Percentiles rank a stretch among this genome's conserved stretches.
Conservation (phyloP, 2,329 filamentous ascomycete species). For the Ilyonectria robusta region DNA sequence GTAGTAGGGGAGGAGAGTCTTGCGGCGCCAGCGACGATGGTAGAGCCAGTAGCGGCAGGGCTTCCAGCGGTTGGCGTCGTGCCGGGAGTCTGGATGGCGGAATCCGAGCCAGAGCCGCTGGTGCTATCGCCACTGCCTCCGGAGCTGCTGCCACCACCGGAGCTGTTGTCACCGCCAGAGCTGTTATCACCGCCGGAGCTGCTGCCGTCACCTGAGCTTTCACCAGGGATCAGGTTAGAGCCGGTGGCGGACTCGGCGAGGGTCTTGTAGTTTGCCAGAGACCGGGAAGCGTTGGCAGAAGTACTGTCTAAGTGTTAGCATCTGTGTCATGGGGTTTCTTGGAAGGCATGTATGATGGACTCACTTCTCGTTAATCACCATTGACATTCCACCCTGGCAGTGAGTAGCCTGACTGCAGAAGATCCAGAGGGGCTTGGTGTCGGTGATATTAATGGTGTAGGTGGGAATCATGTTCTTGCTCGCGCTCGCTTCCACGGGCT, state of each 20-base stretch:
- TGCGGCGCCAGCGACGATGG: conserved; percentile 43
- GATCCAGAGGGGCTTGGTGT: conserved; percentile 81
- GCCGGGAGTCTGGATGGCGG: conserved; percentile 34
- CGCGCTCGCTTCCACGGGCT: conserved; percentile 70
- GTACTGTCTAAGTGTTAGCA: conserved; percentile 53
- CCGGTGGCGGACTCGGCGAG: conserved; percentile 52
- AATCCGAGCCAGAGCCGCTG: conserved; percentile 2
- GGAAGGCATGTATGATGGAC: conserved; percentile 45
- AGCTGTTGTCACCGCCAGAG: conserved; percentile 30
- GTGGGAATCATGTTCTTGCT: conserved; percentile 70
- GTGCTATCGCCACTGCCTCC: conserved; percentile 22
- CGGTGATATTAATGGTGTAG: conserved; percentile 79
- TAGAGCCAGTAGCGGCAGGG: conserved; percentile 34
- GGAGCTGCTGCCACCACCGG: conserved; percentile 25
- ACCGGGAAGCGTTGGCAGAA: conserved; percentile 65
- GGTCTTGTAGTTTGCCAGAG: conserved; percentile 64
- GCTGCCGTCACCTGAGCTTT: conserved; percentile 30
- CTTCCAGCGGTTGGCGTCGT: conserved; percentile 42
- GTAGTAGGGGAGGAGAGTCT: conserved; percentile 58
- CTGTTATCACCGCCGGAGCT: not conserved
- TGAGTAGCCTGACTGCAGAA: conserved; percentile 83
- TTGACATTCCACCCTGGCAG: conserved; percentile 82
- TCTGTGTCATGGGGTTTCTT: not conserved
- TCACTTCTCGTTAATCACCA: conserved; percentile 83
- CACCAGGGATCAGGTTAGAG: conserved; percentile 45